Percentiles rank a stretch among this genome's conserved stretches.
Evolutionary conservation across 805 yeast species (phyloP).

Genomic region (Ogataea pilisensis): DNA sequence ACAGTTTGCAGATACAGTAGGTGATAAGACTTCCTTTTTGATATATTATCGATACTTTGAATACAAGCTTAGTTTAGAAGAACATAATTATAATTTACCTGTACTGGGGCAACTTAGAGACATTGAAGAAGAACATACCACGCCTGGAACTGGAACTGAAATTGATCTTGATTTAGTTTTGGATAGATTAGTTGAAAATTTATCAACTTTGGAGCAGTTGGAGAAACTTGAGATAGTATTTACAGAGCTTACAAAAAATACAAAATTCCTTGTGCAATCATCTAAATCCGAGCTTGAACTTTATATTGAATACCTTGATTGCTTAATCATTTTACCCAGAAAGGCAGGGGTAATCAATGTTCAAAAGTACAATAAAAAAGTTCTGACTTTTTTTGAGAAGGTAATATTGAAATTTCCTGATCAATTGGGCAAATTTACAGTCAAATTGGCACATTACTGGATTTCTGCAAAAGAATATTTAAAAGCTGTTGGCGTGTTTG

Average conservation of each 20-base stretch:
- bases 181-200: constrained; percentile 27
- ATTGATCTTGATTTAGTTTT: constrained; percentile 31
- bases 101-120: not conserved
- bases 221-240: constrained; percentile 23
- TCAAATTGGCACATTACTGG: constrained; percentile 46
- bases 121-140: constrained; percentile 3
- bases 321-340: constrained; percentile 25
- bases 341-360: not conserved
- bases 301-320: constrained; percentile 43
- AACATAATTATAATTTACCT: not conserved
- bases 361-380: constrained; percentile 3
- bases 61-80: constrained; percentile 9
- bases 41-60: constrained; percentile 33
- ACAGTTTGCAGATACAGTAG: constrained; percentile 39
- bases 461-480: constrained; percentile 34
- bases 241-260: constrained; percentile 30
- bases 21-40: constrained; percentile 36
- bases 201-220: constrained; percentile 8
- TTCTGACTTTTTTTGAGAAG: constrained; percentile 26
- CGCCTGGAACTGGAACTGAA: not conserved
- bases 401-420: constrained; percentile 50
- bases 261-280: constrained; percentile 31
- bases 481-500: constrained; percentile 41
- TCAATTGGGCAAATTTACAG: constrained; percentile 47
- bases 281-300: constrained; percentile 45